Base-by-base conservation (phyloP, 139 green algal genomes). In the Limnomonas spitsbergensis region DNA sequence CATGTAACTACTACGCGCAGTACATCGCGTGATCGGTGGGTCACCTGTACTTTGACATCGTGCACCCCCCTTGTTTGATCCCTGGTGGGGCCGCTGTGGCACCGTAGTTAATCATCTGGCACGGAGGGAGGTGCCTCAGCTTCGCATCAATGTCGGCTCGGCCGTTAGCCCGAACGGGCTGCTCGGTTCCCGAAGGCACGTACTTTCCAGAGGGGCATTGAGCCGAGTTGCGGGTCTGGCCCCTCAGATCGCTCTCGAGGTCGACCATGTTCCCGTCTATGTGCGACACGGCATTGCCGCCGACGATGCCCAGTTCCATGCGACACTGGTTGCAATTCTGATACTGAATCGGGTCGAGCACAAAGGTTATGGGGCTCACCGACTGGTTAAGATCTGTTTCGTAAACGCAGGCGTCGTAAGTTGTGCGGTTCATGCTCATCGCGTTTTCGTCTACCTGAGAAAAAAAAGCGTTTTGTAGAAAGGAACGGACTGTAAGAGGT, bases 331-430 rank as follows among this genome's bases (percentile, higher is more conserved):
- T 39, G 76, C 67, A 53, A 27, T 76, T 38, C 32, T 73, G 27
- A 20, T 73, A 79, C 37, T 72, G 36, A 31, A 79, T 79, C 2
- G 74, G 74, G 34, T 79, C 47, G 9, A 79, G 36, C 4, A 72
- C 34, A 39, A 69, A 79, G 53, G 20, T 24, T 6, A 79, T 38
- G 4, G 74, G 74, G 2, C 39, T 29, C 7, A 72, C 36, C 27
- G 29, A 69, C 37, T 79, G 9, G 2, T 9, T 27, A 4, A 79
- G 52, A 7, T 29, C 53, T 53, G 70, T 32, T 7, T 31, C 29
- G 53, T 79, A 79, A 24, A 52, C 52, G n/a, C 74, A 79, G 2
- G 52, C 14, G 53, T 79, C 74, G 34, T 81, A 81, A 42, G 32
- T 53, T 39, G 66, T 27, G 1, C 76, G 76, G 42, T 75, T 81